phyloP scores from a whole-genome alignment of 768 basidiomycete genomes.

The Tylopilus cervinicoccineus region DNA sequence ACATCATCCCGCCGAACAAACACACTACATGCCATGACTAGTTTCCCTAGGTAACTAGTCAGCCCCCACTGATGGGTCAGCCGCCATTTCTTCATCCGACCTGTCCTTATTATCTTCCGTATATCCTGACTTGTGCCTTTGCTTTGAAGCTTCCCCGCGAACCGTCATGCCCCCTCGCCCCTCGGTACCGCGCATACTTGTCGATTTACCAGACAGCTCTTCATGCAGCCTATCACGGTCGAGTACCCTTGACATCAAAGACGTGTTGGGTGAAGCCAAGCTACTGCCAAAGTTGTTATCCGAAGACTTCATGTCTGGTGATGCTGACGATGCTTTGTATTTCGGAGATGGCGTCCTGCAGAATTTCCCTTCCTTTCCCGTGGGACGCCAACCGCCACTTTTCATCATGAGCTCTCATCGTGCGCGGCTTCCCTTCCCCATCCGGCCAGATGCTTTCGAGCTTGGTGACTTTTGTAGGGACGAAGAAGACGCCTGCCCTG shows the following conservation, averaged over 20 bases:
- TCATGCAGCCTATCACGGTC: conserved; percentile 16
- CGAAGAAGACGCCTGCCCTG: conserved; percentile 11
- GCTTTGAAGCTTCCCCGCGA: conserved; percentile 3
- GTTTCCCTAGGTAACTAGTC: conserved; percentile 6
- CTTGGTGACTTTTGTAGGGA: conserved; percentile 16
- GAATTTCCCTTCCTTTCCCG: conserved; percentile 31
- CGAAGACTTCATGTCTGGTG: conserved; percentile 16
- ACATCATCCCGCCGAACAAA: not conserved
- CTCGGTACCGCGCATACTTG: conserved; percentile 22
- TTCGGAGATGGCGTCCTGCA: conserved; percentile 15
- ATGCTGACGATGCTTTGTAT: conserved; percentile 5
- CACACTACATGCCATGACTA: not conserved
- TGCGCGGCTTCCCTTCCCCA: conserved; percentile 21
- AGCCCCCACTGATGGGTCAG: conserved; percentile 24
- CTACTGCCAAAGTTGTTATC: conserved; percentile 20
- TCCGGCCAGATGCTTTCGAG: conserved; percentile 19
- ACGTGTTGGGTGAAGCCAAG: conserved; percentile 14
- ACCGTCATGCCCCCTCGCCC: conserved; percentile 17
- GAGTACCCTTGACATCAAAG: conserved; percentile 26
- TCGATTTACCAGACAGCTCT: conserved; percentile 14
- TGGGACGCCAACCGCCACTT: conserved; percentile 21
- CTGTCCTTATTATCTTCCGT: conserved; percentile 2
- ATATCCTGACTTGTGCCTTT: conserved; percentile 6
- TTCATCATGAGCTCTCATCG: conserved; percentile 26
- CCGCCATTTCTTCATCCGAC: conserved; percentile 9